phyloP scores from a whole-genome alignment of 2,329 filamentous ascomycete species.

The Xylaria sp. region DNA sequence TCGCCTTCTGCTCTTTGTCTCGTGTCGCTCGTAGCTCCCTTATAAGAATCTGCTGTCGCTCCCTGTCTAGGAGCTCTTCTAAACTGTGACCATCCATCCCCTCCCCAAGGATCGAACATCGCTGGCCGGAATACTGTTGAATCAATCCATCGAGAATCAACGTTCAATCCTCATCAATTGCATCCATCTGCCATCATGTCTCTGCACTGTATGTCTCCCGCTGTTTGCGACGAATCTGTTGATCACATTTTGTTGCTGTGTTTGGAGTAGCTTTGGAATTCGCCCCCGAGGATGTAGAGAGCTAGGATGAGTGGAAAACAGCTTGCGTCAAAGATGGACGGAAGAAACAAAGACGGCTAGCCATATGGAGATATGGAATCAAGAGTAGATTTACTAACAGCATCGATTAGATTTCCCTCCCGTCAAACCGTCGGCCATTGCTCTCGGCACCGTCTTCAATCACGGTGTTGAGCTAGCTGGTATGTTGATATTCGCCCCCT shows the following conservation, averaged over 20 bases:
- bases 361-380: background rate
- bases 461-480: constrained; percentile 78
- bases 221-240: background rate
- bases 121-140: background rate
- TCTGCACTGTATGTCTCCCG: constrained; percentile 49
- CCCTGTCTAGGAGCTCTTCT: background rate
- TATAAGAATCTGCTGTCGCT: constrained; percentile 10
- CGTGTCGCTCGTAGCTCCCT: constrained; percentile 6
- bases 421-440: constrained; percentile 97
- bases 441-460: constrained; percentile 92
- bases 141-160: background rate
- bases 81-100: constrained; percentile 2
- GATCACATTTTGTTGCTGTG: background rate
- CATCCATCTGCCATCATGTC: constrained; percentile 42
- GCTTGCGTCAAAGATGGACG: background rate
- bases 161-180: constrained; percentile 11
- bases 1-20: constrained; percentile 9
- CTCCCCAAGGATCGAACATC: background rate
- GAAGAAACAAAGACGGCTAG: background rate
- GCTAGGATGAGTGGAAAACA: background rate
- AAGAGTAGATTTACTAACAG: constrained; percentile 1
- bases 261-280: background rate
- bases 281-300: background rate
- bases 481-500: constrained; percentile 22
- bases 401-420: constrained; percentile 50